Base-by-base conservation (phyloP, 108 stramenopile species). In the Mediolabrus comicus region DNA sequence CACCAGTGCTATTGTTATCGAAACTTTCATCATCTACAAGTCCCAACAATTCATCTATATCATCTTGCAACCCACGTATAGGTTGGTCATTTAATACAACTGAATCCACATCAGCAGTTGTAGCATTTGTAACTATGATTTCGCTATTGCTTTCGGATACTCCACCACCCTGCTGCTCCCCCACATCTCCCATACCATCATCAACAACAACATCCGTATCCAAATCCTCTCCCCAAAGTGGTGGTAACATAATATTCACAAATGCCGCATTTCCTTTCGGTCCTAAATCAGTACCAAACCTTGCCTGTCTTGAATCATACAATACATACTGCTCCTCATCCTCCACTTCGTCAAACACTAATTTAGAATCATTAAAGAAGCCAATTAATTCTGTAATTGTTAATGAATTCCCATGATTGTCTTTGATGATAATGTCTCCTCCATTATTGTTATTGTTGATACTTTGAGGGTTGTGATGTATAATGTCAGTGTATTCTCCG, bases 261-360 rank as follows among this genome's bases (percentile, higher is more conserved):
- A 65, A 32, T 11, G 33, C 58, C 10, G 46, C 57, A 28, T 59
- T 34, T 2, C 72, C 72, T 25, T 49, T 19, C 3, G 72, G 72
- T 14, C 72, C 72, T 16, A 74, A 29, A 52, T 74, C 72, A n/a
- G 2, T 3, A 0, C 72, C 72, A 29, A 74, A 66, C n/a, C 22
- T 4, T 12, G 58, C 65, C 35, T 60, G 65, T 29, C 52, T 59
- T 13, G 72, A 66, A 60, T 74, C 72, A 51, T 61, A 74, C 26
- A 53, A 74, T 26, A 74, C 35, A 39, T 58, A 64, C 9, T n/a
- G n/a, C n/a, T 49, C 19, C 46, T 49, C 46, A 7, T 49, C 46
- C 22, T 17, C 22, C 16, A 16, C 39, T 41, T 14, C 14, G 19
- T 17, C 9, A 8, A 49, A 49, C 19, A 49, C 22, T 24, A 49